Base-by-base conservation (phyloP, 2,329 filamentous ascomycete genomes). In the Penicillium sumatraense region DNA sequence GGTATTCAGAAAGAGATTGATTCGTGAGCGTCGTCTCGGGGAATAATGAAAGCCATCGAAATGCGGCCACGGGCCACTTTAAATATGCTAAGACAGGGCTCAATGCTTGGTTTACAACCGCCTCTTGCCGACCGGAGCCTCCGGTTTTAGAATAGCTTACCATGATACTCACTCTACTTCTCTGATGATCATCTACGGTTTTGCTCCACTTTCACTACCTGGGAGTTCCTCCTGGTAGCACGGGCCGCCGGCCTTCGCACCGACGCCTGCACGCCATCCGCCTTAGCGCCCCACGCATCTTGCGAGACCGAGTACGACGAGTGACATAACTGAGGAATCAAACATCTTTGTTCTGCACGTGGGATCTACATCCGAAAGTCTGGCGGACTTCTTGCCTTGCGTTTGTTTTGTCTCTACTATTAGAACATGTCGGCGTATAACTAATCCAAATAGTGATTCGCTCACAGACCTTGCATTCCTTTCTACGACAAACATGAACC, bases 201-300 rank as follows among this genome's bases (percentile, higher is more conserved):
- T 8, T 11, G 24, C 24, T 44, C 41, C 41, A 29, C 41, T 27
- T n/a, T 21, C 18, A 18, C 41, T n/a, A 16, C 13, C 4, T 6
- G 18, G 14, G 11, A 10, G 23, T 29, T 44, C 41, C 2, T 29
- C 41, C 41, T n/a, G 24, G 7, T 50, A 33, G 57, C 49, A 64
- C 58, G 46, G 53, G 38, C 58, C 56, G 50, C 16, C 63, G 63
- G 62, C 49, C 62, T 67, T 65, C 64, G 52, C 59, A 51, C 64
- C 62, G 65, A 33, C 23, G 38, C 23, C 45, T 44, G 20, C 45
- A 36, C 18, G 14, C 18, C 45, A 49, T 42, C 41, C 11, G 21
- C 21, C 10, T 7, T 13, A 44, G 45, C 29, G 38, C 23, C n/a
- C n/a, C 24, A 21, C 14, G 26, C 5, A 48, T 35, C 23, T 23